Evolutionary conservation across 2,329 filamentous ascomycete genomes (phyloP).

Genomic region (Trichoderma koningii): DNA sequence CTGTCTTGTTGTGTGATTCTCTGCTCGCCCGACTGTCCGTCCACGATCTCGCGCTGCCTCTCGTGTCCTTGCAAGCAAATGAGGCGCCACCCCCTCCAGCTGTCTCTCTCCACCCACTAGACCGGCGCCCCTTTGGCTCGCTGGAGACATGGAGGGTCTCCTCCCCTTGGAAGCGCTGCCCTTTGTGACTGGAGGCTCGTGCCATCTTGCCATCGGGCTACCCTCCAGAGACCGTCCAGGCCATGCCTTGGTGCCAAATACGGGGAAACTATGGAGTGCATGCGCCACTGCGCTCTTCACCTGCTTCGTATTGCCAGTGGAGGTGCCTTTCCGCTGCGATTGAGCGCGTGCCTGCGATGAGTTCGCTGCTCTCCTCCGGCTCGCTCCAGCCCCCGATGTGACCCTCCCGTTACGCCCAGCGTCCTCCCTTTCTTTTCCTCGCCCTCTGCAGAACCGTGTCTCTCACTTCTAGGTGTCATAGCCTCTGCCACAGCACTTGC

Average conservation of each 20-base stretch:
- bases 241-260: conserved; percentile 10
- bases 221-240: conserved; percentile 2
- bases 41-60: background rate
- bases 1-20: background rate
- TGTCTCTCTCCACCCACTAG: conserved; percentile 13
- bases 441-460: background rate
- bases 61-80: background rate
- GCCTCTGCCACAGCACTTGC: background rate
- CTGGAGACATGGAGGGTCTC: background rate
- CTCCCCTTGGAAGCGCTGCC: conserved; percentile 6
- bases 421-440: background rate
- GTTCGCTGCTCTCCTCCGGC: background rate
- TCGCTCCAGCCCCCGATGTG: conserved; percentile 13
- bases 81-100: conserved; percentile 12
- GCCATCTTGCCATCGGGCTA: background rate
- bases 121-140: background rate
- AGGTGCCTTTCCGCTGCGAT: background rate
- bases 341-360: conserved; percentile 15
- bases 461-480: too few species aligned
- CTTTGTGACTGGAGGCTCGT: background rate
- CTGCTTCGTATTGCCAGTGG: conserved; percentile 24
- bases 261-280: conserved; percentile 11
- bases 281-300: conserved; percentile 11
- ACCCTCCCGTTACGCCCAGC: conserved; percentile 13
- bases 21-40: background rate